A percentile compares a stretch with the other conserved stretches of the same genome.
These are phyloP conservation scores for Austroboletus rostrupii DNA, from an alignment of 1,284 basidiomycete genomes.

Conservation along the genomic window DNA sequence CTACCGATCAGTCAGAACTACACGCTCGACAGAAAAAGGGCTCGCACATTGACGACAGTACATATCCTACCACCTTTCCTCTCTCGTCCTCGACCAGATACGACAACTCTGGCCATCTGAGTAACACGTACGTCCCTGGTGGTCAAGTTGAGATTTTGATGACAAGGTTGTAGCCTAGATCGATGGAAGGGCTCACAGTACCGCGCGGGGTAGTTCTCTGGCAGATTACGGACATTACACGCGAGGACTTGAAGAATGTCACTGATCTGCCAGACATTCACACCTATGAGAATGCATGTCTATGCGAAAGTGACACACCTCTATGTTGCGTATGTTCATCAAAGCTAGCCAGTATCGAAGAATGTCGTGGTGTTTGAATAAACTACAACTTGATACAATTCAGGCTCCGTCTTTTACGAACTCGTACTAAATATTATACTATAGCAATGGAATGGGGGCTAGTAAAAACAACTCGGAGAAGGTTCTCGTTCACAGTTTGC, in stretches of 20 bases:
- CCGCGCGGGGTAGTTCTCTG: constrained; percentile 84
- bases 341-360: neutral
- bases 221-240: constrained; percentile 82
- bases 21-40: neutral
- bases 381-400: no score
- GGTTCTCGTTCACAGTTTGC: no score
- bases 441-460: constrained; percentile 35
- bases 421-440: no score
- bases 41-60: constrained; percentile 86
- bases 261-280: constrained; percentile 14
- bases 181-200: constrained; percentile 61
- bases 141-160: constrained; percentile 5
- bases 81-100: constrained; percentile 91
- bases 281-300: neutral
- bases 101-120: constrained; percentile 92
- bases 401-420: no score
- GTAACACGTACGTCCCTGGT: constrained; percentile 83
- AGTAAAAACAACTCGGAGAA: no score
- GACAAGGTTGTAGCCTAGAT: neutral
- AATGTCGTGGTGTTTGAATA: no score
- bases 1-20: constrained; percentile 12
- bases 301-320: constrained; percentile 17
- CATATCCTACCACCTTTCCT: constrained; percentile 91
- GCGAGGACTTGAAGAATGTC: constrained; percentile 34
- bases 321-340: constrained; percentile 30